Evolutionary conservation across 345 rosid genomes (phyloP).

Genomic region (Arabis alpina): DNA sequence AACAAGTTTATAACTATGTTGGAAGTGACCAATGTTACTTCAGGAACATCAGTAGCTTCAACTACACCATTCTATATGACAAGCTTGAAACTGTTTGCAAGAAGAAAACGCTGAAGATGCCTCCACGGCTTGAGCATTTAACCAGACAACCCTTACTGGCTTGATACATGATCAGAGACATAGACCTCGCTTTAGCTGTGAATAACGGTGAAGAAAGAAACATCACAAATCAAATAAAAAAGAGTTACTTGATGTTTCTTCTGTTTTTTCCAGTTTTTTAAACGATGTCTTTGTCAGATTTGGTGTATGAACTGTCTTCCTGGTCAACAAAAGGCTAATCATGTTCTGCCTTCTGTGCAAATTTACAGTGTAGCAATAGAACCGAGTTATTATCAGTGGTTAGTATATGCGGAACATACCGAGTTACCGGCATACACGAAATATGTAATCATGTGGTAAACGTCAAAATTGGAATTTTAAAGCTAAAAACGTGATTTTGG

Average conservation of each 20-base stretch:
- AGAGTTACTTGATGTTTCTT: neutral
- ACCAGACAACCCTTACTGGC: slow-evolving; percentile 15
- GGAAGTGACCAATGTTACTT: slow-evolving; percentile 64
- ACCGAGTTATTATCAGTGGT: slow-evolving; percentile 2
- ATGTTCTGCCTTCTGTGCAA: neutral
- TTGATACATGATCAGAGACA: slow-evolving; percentile 21
- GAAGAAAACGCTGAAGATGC: slow-evolving; percentile 31
- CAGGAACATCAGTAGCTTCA: slow-evolving; percentile 76
- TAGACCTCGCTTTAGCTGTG: slow-evolving; percentile 17
- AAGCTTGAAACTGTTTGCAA: slow-evolving; percentile 44
- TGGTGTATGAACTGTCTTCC: neutral
- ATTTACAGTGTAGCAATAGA: neutral
- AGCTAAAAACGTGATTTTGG: too few relatives aligned
- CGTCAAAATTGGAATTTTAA: too few relatives aligned
- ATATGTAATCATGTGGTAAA: too few relatives aligned
- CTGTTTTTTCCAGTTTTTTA: slow-evolving; percentile 3
- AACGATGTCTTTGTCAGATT: slow-evolving; percentile 1
- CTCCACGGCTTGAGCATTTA: slow-evolving; percentile 17
- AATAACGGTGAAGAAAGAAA: slow-evolving; percentile 3
- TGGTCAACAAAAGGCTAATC: slow-evolving; percentile 7
- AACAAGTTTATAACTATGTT: slow-evolving; percentile 57
- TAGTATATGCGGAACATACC: neutral
- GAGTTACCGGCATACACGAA: too few relatives aligned
- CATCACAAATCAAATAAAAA: neutral
- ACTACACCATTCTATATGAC: slow-evolving; percentile 64